Evolutionary conservation across 345 rosid species (phyloP), one percentile per base, ranked within the genome.

Genomic region (Citrus inodora): DNA sequence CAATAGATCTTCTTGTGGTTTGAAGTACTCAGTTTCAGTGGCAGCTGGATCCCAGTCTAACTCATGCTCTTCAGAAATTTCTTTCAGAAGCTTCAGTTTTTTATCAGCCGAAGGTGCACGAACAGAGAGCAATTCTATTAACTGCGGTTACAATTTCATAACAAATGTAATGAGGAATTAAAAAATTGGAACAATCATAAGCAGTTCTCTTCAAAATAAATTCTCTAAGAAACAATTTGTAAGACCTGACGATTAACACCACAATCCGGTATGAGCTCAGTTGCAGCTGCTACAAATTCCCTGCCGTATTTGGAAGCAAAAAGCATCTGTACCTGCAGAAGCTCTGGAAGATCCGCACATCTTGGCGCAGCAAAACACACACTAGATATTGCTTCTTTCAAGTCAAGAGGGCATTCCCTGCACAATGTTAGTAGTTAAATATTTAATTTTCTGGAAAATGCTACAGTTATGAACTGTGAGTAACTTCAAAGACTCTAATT

Each of bases 351-450:
- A 80, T 96, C 99, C 6, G 97, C 95, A 85, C 99, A 96, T 90
- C 98, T 89, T 62, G 99, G 98, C 14, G 99, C 97, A 84, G 95
- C 99, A 83, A 96, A 96, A 87, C 98, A 94, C 67, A 96, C 77
- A 60, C 97, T 96, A 55, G 97, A 92, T 78, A 96, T 92, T 28
- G 99, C 95, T 83, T 96, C 98, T 87, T 96, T 96, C 76, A 96
- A 80, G 86, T 96, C 99, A 62, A 96, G 51, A 78, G 98, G 99
- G 71, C 99, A 96, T 81, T 96, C 98, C 95, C 99, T 96, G 85
- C n/a, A 82, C 59, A 73, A 78, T 71, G 16, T 71, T 67, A 38
- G 37, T 42, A 27, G 51, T 81, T 51, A 76, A 42, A 68, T 38
- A 40, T 37, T 63, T 77, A 58, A 70, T 42, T 70, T 56, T 56